Evolutionary conservation across 202 grass and related monocot species (phyloP), one percentile per base, ranked within the genome.

Genomic region (Miscanthus sacchariflorus): DNA sequence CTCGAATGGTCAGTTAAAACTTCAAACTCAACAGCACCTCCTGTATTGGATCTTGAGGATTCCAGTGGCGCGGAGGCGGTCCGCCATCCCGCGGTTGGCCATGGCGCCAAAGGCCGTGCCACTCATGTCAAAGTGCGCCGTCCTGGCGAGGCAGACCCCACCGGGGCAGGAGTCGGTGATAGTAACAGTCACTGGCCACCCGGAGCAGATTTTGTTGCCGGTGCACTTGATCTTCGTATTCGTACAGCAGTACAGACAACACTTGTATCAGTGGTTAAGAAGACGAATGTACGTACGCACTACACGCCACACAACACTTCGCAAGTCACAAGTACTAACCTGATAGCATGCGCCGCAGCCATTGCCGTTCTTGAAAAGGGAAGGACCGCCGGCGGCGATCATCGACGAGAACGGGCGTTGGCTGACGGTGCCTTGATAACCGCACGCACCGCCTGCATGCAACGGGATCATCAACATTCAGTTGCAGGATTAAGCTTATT

Each of bases 81-180:
- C 90, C 9, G 82, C 80, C 84, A 82, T 88, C 25, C 94, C 94
- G 12, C 82, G 85, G 70, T 82, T 84, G 38, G 94, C 94, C 92
- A 96, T 90, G 72, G 90, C 91, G 61, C 94, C 88, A 17, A 93
- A 90, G 46, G 92, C 85, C 1, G 94, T 89, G 76, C 94, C 92
- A 75, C 94, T 96, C 90, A 93, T 80, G 90, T 96, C 92, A 48
- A 96, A 93, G 87, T 93, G 94, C 33, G 45, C 86, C 56, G 85
- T 24, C 56, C 70, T 49, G 35, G 72, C 76, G 46, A 83, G 75
- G 79, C 92, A 97, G 17, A 56, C 7, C 5, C 91, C 90, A 4
- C 81, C 83, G 12, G 85, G 95, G 83, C 95, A 98, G 23, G 33
- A 75, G 80, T 95, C 93, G 5, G 95, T 90, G 81, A 98, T 91